These are phyloP conservation scores for Monilinia fructicola DNA, from an alignment of 2,329 filamentous ascomycete genomes.

Conservation along the genomic window DNA sequence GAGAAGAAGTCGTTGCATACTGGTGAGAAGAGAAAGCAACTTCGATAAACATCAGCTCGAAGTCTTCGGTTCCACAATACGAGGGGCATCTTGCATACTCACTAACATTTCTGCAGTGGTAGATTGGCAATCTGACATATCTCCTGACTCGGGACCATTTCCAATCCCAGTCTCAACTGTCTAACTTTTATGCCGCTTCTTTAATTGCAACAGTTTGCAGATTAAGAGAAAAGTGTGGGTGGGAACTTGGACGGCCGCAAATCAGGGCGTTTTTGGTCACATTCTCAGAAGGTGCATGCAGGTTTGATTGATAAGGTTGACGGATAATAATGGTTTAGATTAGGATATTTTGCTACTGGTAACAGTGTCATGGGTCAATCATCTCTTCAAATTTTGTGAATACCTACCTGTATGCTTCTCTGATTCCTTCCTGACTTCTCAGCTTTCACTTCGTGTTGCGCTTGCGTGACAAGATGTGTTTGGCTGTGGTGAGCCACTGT, in stretches of 20 bases:
- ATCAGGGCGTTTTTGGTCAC: conserved; percentile 15
- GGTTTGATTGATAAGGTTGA: not conserved
- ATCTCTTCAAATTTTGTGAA: not conserved
- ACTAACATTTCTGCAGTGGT: not conserved
- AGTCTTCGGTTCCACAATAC: not conserved
- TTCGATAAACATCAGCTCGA: not conserved
- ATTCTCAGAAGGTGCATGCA: conserved; percentile 15
- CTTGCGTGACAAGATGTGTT: not conserved
- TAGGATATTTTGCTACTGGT: not conserved
- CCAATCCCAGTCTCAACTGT: not conserved
- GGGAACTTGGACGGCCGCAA: not conserved
- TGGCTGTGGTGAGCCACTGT: not conserved
- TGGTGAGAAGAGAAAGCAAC: not conserved
- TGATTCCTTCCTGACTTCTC: not conserved
- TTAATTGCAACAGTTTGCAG: not conserved
- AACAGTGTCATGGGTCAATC: not conserved
- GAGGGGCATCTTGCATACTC: conserved; percentile 12
- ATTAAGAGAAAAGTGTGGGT: not conserved
- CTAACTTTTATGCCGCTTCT: conserved; percentile 10
- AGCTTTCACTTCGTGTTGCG: not conserved
- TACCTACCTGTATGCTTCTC: not conserved
- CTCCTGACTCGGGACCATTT: not conserved
- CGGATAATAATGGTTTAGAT: conserved; percentile 1
- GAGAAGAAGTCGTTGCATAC: not conserved
- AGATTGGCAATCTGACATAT: not conserved